Conservation (phyloP, 345 rosid species). For the Capsella bursapastoris region DNA sequence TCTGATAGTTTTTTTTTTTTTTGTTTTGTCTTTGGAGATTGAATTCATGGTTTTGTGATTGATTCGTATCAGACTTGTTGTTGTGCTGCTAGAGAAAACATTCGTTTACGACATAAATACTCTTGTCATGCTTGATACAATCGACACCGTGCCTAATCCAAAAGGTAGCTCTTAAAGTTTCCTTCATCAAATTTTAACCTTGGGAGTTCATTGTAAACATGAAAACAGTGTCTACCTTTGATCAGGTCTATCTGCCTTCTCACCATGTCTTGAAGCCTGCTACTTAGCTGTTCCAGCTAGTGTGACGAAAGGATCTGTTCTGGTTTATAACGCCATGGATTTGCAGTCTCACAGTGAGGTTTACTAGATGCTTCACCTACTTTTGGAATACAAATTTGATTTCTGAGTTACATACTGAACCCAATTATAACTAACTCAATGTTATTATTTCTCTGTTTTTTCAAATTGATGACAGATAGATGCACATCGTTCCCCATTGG, state of each 20-base stretch:
- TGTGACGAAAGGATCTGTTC: conserved; percentile 71
- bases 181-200: background rate
- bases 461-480: conserved; percentile 65
- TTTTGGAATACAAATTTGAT: background rate
- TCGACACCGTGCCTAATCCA: conserved; percentile 77
- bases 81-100: conserved; percentile 83
- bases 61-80: conserved; percentile 68
- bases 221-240: background rate
- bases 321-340: conserved; percentile 85
- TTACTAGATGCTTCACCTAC: conserved; percentile 23
- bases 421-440: background rate
- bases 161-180: conserved; percentile 57
- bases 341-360: conserved; percentile 89
- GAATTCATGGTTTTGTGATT: conserved; percentile 27
- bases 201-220: background rate
- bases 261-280: conserved; percentile 81
- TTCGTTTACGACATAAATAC: conserved; percentile 74
- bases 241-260: conserved; percentile 86
- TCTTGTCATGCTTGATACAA: conserved; percentile 71
- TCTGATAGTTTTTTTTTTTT: background rate
- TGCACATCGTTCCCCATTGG: conserved; percentile 86
- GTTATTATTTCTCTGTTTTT: conserved; percentile 15
- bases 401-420: background rate
- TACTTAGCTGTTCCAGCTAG: conserved; percentile 96
- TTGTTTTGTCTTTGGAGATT: background rate